Percentiles rank a stretch among this genome's conserved stretches.
These are phyloP conservation scores for Smithsoniella earleae DNA, from an alignment of 163 green algal species.

Conservation along the genomic window DNA sequence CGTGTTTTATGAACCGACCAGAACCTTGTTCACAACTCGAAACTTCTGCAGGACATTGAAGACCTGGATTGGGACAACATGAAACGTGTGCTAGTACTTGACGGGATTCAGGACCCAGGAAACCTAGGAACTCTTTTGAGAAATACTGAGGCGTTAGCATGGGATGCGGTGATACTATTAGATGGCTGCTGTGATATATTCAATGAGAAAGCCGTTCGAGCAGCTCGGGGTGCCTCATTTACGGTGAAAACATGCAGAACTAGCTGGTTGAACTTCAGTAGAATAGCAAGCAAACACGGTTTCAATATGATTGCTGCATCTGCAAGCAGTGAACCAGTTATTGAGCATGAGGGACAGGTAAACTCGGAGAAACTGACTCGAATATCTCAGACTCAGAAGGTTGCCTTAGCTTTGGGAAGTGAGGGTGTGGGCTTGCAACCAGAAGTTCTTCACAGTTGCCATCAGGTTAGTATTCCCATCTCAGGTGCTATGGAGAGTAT, in stretches of 20 bases:
- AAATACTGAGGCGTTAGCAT: not conserved
- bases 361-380: no score
- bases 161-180: not conserved
- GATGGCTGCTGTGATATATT: slow-evolving; percentile 3
- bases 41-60: no score
- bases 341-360: no score
- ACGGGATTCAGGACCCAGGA: not conserved
- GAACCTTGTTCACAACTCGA: no score
- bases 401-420: not conserved
- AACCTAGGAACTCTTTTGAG: not conserved
- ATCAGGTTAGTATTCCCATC: not conserved
- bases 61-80: not conserved
- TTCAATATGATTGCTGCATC: no score
- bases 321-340: no score
- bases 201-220: slow-evolving; percentile 9
- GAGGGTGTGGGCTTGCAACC: not conserved
- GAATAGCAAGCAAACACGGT: no score
- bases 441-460: not conserved
- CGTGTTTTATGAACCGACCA: no score
- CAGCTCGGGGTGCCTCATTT: not conserved
- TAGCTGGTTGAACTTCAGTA: no score
- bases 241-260: no score
- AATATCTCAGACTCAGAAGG: no score
- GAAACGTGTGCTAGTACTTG: not conserved
- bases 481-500: not conserved